Conservation (phyloP, 2,329 filamentous ascomycete genomes). For the Pseudonectria foliicola region DNA sequence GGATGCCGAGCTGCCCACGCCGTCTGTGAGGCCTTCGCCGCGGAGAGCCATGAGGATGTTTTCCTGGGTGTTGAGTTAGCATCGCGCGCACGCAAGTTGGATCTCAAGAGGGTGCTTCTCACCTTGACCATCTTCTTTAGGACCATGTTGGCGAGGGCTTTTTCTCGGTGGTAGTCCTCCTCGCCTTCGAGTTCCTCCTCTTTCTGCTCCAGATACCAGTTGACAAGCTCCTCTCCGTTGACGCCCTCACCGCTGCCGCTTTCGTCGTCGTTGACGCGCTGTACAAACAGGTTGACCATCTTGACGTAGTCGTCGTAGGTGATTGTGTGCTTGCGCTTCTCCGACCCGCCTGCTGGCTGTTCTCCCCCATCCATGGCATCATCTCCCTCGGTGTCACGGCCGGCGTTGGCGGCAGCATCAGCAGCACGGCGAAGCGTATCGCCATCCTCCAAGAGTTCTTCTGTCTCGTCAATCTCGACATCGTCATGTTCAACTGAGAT, state of each 20-base stretch:
- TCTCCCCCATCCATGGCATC: constrained; percentile 34
- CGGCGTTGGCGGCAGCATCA: constrained; percentile 34
- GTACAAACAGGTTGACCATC: constrained; percentile 81
- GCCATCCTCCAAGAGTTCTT: constrained; percentile 41
- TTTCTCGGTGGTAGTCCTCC: constrained; percentile 73
- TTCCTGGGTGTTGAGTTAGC: constrained; percentile 49
- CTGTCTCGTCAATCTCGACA: constrained; percentile 81
- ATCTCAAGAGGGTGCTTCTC: constrained; percentile 25
- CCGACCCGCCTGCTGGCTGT: constrained; percentile 25
- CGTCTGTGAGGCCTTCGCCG: constrained; percentile 50
- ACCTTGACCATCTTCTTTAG: constrained; percentile 96
- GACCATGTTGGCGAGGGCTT: constrained; percentile 70
- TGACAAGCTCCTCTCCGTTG: constrained; percentile 69
- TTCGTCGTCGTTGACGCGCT: constrained; percentile 79
- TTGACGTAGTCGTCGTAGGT: constrained; percentile 92
- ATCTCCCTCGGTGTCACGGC: constrained; percentile 40
- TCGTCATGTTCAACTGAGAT: constrained; percentile 98
- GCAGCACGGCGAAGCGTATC: constrained; percentile 36
- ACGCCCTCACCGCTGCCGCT: constrained; percentile 70
- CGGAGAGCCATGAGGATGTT: constrained; percentile 80
- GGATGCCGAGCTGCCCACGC: constrained; percentile 36
- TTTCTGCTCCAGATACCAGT: constrained; percentile 90
- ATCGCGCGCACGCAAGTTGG: too few relatives aligned
- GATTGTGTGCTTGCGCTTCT: constrained; percentile 69
- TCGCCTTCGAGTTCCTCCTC: constrained; percentile 75